Percentiles rank a stretch among this genome's conserved stretches.
Evolutionary conservation across 139 green algal genomes (phyloP).

Genomic region (Tetradesmus lagerheimii): DNA sequence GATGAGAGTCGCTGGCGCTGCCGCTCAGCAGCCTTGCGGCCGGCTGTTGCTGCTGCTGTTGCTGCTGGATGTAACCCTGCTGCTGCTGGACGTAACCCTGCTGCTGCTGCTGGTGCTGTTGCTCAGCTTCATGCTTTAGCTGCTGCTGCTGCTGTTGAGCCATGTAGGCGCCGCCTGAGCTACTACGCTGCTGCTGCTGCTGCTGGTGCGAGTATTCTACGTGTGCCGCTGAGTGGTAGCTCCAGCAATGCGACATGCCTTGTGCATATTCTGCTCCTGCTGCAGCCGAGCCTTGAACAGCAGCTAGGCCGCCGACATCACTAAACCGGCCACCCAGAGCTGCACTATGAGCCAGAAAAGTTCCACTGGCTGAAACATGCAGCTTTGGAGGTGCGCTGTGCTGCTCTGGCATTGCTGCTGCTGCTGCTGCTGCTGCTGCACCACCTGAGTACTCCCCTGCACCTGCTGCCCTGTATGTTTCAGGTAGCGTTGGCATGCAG

Average conservation of each 20-base stretch:
- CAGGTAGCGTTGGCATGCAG: neutral
- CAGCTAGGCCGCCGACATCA: neutral
- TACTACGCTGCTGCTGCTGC: neutral
- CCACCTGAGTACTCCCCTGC: neutral
- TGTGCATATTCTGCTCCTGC: neutral
- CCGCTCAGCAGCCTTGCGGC: neutral
- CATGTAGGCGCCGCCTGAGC: neutral
- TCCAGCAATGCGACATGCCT: constrained; percentile 7
- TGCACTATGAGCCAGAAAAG: neutral
- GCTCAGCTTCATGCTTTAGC: neutral
- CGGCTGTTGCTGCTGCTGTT: too few species aligned
- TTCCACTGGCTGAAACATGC: neutral
- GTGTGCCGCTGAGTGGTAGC: neutral
- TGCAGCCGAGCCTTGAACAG: neutral
- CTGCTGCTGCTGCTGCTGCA: neutral
- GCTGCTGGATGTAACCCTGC: neutral
- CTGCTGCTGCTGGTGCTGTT: constrained; percentile 8
- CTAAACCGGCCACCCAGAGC: neutral
- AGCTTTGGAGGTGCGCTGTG: neutral
- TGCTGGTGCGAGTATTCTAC: neutral
- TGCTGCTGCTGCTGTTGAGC: neutral
- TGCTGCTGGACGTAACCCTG: neutral
- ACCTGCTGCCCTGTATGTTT: neutral
- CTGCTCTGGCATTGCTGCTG: constrained; percentile 10
- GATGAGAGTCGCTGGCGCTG: neutral